A percentile compares a stretch with the other conserved stretches of the same genome.
These are phyloP conservation scores for Pleurotus tuoliensis DNA, from an alignment of 768 basidiomycete species.

Conservation along the genomic window DNA sequence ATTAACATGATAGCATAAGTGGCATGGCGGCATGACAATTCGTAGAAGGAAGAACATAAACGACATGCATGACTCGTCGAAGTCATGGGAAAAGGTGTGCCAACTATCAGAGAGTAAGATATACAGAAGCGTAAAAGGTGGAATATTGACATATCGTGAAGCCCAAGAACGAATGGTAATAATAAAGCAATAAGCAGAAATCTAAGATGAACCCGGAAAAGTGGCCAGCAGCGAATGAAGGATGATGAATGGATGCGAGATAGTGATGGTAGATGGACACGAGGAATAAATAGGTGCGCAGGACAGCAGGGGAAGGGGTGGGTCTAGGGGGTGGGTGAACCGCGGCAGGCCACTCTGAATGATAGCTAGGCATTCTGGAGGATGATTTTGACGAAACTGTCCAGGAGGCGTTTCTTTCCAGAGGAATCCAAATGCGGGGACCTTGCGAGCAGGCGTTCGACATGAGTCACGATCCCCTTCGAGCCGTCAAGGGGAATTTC, in stretches of 20 bases:
- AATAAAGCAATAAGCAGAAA: constrained; percentile 4
- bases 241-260: neutral
- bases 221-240: neutral
- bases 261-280: neutral
- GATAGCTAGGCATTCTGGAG: constrained; percentile 38
- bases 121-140: neutral
- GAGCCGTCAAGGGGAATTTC: constrained; percentile 75
- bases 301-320: neutral
- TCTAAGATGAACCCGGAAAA: constrained; percentile 5
- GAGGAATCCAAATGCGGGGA: constrained; percentile 43
- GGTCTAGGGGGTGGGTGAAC: neutral
- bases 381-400: constrained; percentile 59
- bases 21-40: neutral
- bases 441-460: constrained; percentile 54
- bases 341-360: too few species aligned
- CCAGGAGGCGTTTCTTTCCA: constrained; percentile 50
- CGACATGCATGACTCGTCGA: constrained; percentile 3
- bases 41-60: neutral
- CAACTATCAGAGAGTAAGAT: neutral
- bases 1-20: constrained; percentile 4
- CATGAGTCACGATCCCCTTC: constrained; percentile 60
- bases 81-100: constrained; percentile 1
- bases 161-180: neutral
- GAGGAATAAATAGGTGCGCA: neutral
- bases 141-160: neutral